Conservation (phyloP, 106 monocot species). For the Phalaenopsis equestris region DNA sequence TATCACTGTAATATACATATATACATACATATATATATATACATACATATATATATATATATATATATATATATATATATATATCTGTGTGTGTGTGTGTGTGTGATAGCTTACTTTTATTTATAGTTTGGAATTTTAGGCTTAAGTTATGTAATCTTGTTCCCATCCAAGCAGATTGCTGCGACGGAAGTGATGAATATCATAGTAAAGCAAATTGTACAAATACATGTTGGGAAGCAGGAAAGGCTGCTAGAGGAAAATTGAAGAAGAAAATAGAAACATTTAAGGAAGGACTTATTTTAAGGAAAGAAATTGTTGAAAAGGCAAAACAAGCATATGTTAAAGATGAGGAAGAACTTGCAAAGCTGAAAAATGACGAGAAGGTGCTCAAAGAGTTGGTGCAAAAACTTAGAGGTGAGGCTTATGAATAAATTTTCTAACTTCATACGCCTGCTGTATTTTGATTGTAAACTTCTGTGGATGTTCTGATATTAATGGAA, state of each 20-base stretch:
- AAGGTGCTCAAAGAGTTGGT: constrained; percentile 75
- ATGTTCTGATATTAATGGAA: neutral
- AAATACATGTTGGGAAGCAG: constrained; percentile 99
- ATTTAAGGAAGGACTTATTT: constrained; percentile 51
- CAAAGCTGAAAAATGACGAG: constrained; percentile 74
- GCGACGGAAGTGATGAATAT: constrained; percentile 99
- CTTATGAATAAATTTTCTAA: neutral
- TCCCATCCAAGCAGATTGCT: constrained; percentile 62
- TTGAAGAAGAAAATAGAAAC: constrained; percentile 82
- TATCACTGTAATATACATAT: neutral
- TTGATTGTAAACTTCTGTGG: neutral
- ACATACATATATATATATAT: neutral
- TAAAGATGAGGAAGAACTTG: constrained; percentile 78
- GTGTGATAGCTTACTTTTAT: neutral
- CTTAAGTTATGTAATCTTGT: neutral
- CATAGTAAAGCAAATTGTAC: constrained; percentile 49
- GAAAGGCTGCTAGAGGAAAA: constrained; percentile 81
- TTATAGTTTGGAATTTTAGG: neutral
- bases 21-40: neutral
- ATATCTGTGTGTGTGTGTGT: no score
- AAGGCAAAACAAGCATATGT: constrained; percentile 69
- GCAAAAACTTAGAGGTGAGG: constrained; percentile 77
- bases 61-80: no score
- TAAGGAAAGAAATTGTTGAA: constrained; percentile 62
- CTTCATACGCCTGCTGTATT: neutral